Evolutionary conservation across 192 early-diverging fungal species (phyloP).

Genomic region (Borealophlyctis nickersoniae): DNA sequence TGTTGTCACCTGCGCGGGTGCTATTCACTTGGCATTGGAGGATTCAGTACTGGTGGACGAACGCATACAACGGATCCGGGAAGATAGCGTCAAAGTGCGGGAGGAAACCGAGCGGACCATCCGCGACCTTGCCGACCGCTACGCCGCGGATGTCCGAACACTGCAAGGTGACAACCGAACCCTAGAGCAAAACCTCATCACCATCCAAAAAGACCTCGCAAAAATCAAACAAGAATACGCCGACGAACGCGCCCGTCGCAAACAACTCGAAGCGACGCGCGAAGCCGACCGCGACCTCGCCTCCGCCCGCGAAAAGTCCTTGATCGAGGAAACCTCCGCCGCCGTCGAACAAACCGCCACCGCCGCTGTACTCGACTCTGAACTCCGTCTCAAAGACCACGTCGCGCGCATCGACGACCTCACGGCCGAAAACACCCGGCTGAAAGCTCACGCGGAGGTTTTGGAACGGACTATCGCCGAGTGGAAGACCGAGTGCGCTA

Average conservation of each 20-base stretch:
- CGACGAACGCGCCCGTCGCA: slow-evolving; percentile 1
- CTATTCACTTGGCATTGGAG: background rate
- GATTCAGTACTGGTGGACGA: slow-evolving; percentile 10
- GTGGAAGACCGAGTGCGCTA: background rate
- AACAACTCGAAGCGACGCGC: background rate
- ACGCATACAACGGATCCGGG: slow-evolving; percentile 7
- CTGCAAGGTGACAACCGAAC: slow-evolving; percentile 11
- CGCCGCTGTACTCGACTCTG: background rate
- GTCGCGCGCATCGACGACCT: slow-evolving; percentile 7
- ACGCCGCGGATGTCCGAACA: slow-evolving; percentile 6
- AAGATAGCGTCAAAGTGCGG: slow-evolving; percentile 9
- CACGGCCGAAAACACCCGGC: background rate
- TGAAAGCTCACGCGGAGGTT: slow-evolving; percentile 11
- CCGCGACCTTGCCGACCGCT: slow-evolving; percentile 7
- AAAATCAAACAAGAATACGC: background rate
- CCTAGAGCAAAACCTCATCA: background rate
- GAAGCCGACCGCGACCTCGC: background rate
- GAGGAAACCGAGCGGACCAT: slow-evolving; percentile 20
- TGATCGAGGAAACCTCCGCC: background rate
- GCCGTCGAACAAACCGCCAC: background rate
- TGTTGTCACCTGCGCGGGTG: background rate
- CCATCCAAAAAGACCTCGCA: slow-evolving; percentile 13
- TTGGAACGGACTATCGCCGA: slow-evolving; percentile 8
- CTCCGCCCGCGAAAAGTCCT: background rate
- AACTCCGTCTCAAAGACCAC: background rate